Evolutionary conservation across 495 filamentous ascomycete species (phyloP).

Genomic region (Lophiostoma macrostomum): DNA sequence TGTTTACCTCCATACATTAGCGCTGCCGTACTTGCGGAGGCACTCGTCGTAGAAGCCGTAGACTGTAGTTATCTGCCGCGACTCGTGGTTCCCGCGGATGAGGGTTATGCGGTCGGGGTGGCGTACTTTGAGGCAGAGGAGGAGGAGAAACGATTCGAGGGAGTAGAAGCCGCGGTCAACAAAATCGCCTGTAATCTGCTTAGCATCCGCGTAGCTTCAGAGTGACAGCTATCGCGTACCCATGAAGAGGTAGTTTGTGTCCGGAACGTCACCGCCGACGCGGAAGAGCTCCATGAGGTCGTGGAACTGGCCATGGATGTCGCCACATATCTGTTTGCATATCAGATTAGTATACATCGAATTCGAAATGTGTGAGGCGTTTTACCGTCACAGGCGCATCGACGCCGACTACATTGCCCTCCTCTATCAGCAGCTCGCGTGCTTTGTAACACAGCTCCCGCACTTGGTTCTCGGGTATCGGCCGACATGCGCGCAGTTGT

Average conservation of each 20-base stretch:
- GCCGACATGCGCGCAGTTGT: conserved; percentile 89
- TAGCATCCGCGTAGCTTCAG: background rate
- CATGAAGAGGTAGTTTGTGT: conserved; percentile 96
- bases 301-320: conserved; percentile 82
- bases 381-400: conserved; percentile 92
- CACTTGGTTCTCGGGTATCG: conserved; percentile 92
- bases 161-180: conserved; percentile 98
- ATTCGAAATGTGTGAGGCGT: background rate
- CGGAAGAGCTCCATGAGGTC: conserved; percentile 98
- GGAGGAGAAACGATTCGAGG: conserved; percentile 90
- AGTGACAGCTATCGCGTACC: conserved; percentile 20
- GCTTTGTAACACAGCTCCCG: conserved; percentile 97
- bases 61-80: conserved; percentile 93
- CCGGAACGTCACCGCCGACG: conserved; percentile 90
- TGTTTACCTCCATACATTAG: conserved; percentile 84
- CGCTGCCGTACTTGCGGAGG: conserved; percentile 89
- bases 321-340: conserved; percentile 75
- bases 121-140: conserved; percentile 93
- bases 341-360: background rate
- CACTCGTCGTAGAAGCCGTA: conserved; percentile 99
- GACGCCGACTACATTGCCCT: conserved; percentile 95
- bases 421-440: conserved; percentile 92
- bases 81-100: conserved; percentile 96
- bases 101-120: conserved; percentile 97
- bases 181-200: conserved; percentile 70